phyloP scores from a whole-genome alignment of 2,329 filamentous ascomycete genomes.

The Colletotrichum noveboracense region DNA sequence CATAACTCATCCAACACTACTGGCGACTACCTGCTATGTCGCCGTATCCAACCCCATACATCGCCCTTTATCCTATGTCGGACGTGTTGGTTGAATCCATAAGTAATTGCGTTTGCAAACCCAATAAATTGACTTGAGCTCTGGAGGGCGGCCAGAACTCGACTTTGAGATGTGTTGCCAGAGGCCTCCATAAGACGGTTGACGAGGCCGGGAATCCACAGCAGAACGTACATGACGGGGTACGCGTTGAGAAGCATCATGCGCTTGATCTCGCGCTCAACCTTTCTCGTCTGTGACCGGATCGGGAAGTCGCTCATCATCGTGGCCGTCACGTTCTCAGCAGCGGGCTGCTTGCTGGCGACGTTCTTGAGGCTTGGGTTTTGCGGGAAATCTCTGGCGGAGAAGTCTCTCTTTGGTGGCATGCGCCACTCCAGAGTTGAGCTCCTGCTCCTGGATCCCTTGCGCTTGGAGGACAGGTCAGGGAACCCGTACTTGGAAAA shows the following conservation, averaged over 20 bases:
- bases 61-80: conserved; percentile 19
- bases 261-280: conserved; percentile 31
- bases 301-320: conserved; percentile 25
- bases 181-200: conserved; percentile 36
- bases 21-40: not conserved
- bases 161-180: conserved; percentile 19
- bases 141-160: conserved; percentile 33
- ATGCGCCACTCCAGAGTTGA: conserved; percentile 1
- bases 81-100: conserved; percentile 40
- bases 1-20: not conserved
- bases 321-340: not conserved
- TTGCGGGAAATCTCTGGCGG: conserved; percentile 2
- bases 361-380: not conserved
- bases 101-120: conserved; percentile 41
- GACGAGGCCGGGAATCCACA: conserved; percentile 42
- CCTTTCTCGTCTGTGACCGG: conserved; percentile 22
- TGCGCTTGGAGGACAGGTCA: not conserved
- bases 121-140: conserved; percentile 41
- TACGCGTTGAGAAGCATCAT: conserved; percentile 42
- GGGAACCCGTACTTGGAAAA: not conserved
- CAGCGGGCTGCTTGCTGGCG: not conserved
- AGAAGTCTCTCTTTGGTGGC: not conserved
- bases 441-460: not conserved
- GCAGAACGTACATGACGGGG: conserved; percentile 39
- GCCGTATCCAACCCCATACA: conserved; percentile 2